Evolutionary conservation across 2,329 filamentous ascomycete species (phyloP).

Genomic region (Saccharata proteae): DNA sequence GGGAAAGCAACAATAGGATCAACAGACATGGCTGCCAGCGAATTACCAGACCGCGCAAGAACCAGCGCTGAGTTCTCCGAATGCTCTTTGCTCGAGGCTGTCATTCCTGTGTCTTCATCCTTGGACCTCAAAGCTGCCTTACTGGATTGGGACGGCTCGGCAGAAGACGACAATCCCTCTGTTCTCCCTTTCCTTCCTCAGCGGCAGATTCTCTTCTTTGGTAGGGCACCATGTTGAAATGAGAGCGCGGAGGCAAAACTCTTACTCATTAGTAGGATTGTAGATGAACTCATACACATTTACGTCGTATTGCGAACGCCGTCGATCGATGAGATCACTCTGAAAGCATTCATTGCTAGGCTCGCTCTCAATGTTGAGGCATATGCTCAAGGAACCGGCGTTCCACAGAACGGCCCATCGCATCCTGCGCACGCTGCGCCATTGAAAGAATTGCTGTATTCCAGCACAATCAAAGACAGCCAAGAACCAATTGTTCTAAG

Average conservation of each 20-base stretch:
- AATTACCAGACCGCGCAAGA: constrained; percentile 13
- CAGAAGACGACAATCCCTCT: constrained; percentile 32
- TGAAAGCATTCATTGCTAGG: constrained; percentile 49
- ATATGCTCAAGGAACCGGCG: constrained; percentile 41
- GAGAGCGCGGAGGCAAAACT: constrained; percentile 27
- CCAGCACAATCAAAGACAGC: constrained; percentile 22
- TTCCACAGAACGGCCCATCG: constrained; percentile 26
- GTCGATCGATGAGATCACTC: constrained; percentile 41
- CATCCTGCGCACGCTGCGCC: constrained; percentile 21
- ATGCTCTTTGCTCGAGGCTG: constrained; percentile 25
- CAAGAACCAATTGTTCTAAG: constrained; percentile 19
- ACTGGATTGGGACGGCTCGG: constrained; percentile 31
- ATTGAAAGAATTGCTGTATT: constrained; percentile 48
- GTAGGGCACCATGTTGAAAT: constrained; percentile 36
- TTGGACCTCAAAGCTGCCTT: constrained; percentile 27
- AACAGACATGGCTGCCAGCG: constrained; percentile 6
- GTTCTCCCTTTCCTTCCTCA: constrained; percentile 46
- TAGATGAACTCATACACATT: constrained; percentile 63
- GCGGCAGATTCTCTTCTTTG: constrained; percentile 58
- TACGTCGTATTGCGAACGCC: constrained; percentile 57
- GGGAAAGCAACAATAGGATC: too few relatives aligned
- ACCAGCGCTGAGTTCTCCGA: constrained; percentile 24
- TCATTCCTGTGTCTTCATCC: constrained; percentile 24
- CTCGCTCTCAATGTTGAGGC: constrained; percentile 57
- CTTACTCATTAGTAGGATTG: constrained; percentile 39